Evolutionary conservation across 176 grass and related monocot species (phyloP).

Genomic region (Bonia amplexicaulis): DNA sequence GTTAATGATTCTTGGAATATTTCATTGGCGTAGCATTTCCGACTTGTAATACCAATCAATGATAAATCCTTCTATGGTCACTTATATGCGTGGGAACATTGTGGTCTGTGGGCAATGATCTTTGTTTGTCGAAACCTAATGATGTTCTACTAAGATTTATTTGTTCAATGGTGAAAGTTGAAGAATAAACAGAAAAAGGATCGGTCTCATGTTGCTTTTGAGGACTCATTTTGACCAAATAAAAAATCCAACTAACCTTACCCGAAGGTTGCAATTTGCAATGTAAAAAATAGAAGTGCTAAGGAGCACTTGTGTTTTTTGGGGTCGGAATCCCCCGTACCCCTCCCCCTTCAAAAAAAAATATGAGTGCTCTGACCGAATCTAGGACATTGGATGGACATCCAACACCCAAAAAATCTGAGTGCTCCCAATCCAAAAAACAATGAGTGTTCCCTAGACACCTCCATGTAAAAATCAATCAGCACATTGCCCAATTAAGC

Average conservation of each 20-base stretch:
- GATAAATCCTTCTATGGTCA: not conserved
- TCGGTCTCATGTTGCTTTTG: not conserved
- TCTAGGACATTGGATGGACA: no score
- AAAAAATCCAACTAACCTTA: not conserved
- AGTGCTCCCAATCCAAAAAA: no score
- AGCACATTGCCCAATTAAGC: conserved; percentile 14
- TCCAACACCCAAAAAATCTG: no score
- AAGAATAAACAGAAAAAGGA: not conserved
- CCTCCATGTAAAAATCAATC: not conserved
- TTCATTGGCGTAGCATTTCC: not conserved
- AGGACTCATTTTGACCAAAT: conserved; percentile 10
- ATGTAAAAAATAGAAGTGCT: not conserved
- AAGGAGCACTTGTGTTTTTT: no score
- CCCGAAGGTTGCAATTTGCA: not conserved
- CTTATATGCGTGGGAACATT: not conserved
- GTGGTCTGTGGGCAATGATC: not conserved
- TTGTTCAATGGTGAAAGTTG: not conserved
- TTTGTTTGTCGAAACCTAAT: not conserved
- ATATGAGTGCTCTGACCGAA: no score
- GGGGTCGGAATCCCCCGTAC: no score
- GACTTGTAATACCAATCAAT: not conserved
- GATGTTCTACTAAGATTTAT: not conserved
- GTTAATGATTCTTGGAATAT: not conserved
- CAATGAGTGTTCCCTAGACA: no score
- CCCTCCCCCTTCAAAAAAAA: no score